Evolutionary conservation across 805 yeast genomes (phyloP), one percentile per base, ranked within the genome.

Genomic region (Geotrichum ghanense): DNA sequence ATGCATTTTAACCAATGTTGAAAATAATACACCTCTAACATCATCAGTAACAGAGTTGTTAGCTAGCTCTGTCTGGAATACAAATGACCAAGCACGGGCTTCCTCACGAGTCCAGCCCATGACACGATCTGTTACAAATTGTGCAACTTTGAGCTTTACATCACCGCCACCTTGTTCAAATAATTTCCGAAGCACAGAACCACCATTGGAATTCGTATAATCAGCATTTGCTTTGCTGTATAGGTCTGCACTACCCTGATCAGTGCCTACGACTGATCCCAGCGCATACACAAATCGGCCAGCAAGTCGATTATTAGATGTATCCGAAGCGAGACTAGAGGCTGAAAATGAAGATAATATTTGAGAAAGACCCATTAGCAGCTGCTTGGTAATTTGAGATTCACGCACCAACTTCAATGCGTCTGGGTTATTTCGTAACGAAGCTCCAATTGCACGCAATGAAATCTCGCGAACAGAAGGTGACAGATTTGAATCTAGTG

Each of bases 361-460:
- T n/a, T 12, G 10, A 44, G 37, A 16, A n/a, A 22, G n/a, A 12
- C 48, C 17, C 17, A 14, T 21, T 10, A 48, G 25, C 37, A 45
- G 12, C 25, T 43, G 40, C 39, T 45, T 14, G 24, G 42, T 27
- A 27, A 24, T 3, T 39, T 26, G 25, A 46, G 45, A 17, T 9
- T 22, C 39, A 22, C 46, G 25, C 20, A 53, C 44, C 3, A 23
- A 25, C 24, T 48, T 25, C 3, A 55, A 55, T 0, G 88, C 87
- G 2, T 73, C 74, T 1, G 77, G 78, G 58, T 88, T 88, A 59
- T 87, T 87, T 55, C 95, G 71, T 41, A 87, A 61, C 3, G 89
- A 63, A 3, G 85, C 71, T 0, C 83, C 80, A 48, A 88, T 66
- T 23, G 82, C 68, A 50, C 87, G 68, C 12, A 78, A 73, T 1